Percentiles rank a stretch among this genome's conserved stretches.
phyloP scores from a whole-genome alignment of 2,329 filamentous ascomycete species.

The Cercospora berteroae region DNA sequence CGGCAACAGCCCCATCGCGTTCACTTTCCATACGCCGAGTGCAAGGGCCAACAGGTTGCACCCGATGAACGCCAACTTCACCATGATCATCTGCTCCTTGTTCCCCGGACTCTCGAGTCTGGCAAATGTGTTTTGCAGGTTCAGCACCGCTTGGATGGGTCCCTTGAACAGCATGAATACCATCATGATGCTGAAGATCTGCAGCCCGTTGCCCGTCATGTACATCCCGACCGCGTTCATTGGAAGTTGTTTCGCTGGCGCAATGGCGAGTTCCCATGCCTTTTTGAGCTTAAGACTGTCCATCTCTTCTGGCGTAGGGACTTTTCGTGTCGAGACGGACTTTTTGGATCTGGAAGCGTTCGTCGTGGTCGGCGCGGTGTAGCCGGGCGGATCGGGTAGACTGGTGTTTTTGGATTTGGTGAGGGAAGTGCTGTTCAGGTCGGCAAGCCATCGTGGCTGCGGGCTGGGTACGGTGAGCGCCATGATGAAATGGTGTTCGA shows the following conservation, averaged over 20 bases:
- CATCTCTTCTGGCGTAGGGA: conserved; percentile 78
- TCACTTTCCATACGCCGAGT: conserved; percentile 93
- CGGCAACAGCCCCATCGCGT: conserved; percentile 92
- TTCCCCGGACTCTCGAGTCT: conserved; percentile 84
- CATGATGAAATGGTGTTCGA: conserved; percentile 19
- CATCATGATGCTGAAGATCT: conserved; percentile 99
- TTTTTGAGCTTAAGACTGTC: conserved; percentile 97
- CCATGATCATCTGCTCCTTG: conserved; percentile 68
- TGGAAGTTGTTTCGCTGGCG: conserved; percentile 86
- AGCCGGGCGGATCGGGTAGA: conserved; percentile 85
- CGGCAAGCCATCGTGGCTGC: conserved; percentile 76
- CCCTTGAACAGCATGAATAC: conserved; percentile 99
- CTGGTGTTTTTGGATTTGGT: conserved; percentile 63
- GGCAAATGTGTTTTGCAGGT: conserved; percentile 83
- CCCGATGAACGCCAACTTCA: conserved; percentile 82
- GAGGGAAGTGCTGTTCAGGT: conserved; percentile 69
- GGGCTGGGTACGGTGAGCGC: conserved; percentile 39
- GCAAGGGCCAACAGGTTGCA: conserved; percentile 83
- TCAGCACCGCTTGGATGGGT: conserved; percentile 78
- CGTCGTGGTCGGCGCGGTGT: conserved; percentile 50
- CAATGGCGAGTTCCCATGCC: conserved; percentile 94
- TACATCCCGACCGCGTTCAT: conserved; percentile 99
- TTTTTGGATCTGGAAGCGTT: conserved; percentile 26
- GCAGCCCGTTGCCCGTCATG: conserved; percentile 97
- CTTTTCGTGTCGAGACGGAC: conserved; percentile 52